A percentile compares a stretch with the other conserved stretches of the same genome.
phyloP scores from a whole-genome alignment of 2,329 filamentous ascomycete species.

The Lithohypha guttulata region DNA sequence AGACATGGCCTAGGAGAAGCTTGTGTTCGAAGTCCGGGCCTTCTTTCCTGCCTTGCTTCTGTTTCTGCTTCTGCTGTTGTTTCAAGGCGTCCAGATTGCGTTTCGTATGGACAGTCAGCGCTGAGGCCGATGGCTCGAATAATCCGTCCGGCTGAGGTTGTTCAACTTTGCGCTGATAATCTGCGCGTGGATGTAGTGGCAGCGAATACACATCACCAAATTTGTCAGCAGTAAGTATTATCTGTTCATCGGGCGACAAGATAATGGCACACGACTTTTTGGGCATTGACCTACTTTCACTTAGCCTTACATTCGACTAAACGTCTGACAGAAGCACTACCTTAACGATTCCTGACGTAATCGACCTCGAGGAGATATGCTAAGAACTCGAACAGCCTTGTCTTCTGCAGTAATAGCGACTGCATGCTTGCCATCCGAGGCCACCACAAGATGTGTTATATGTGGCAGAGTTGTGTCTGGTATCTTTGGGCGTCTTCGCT shows the following conservation, averaged over 20 bases:
- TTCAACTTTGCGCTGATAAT: slow-evolving; percentile 26
- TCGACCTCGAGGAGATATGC: slow-evolving; percentile 49
- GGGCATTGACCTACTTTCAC: slow-evolving; percentile 58
- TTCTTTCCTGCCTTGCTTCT: slow-evolving; percentile 37
- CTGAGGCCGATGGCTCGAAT: slow-evolving; percentile 44
- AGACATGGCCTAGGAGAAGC: slow-evolving; percentile 83
- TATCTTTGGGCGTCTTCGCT: slow-evolving; percentile 16
- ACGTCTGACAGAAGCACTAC: slow-evolving; percentile 34
- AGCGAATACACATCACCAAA: slow-evolving; percentile 93
- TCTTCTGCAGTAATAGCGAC: slow-evolving; percentile 80
- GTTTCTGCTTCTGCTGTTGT: slow-evolving; percentile 40
- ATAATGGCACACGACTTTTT: slow-evolving; percentile 74
- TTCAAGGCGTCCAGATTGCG: slow-evolving; percentile 49
- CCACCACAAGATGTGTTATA: slow-evolving; percentile 57
- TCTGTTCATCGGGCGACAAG: slow-evolving; percentile 57
- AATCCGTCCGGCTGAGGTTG: slow-evolving; percentile 23
- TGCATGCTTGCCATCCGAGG: slow-evolving; percentile 55
- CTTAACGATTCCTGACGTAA: slow-evolving; percentile 62
- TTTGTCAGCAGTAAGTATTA: slow-evolving; percentile 80
- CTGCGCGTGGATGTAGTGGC: slow-evolving; percentile 49
- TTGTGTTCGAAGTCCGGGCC: slow-evolving; percentile 58
- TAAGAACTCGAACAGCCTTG: slow-evolving; percentile 78
- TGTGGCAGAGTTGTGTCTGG: slow-evolving; percentile 33
- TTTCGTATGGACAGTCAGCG: slow-evolving; percentile 51
- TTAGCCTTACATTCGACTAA: slow-evolving; percentile 21